Evolutionary conservation across 495 filamentous ascomycete species (phyloP).

Genomic region (Penicillium egyptiacum): DNA sequence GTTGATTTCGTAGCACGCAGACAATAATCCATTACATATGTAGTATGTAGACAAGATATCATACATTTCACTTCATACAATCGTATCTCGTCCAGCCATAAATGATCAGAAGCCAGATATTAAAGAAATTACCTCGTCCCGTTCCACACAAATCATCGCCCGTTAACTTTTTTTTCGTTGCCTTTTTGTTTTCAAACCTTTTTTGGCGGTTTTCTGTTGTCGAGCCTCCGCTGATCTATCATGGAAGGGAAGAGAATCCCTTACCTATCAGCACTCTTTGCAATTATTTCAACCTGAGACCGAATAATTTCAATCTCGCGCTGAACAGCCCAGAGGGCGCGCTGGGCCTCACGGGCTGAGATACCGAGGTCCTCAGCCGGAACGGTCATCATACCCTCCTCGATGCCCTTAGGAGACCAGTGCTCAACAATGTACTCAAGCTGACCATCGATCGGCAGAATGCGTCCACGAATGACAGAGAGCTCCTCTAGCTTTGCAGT

Average conservation of each 20-base stretch:
- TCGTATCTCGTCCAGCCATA: neutral
- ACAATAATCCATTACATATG: neutral
- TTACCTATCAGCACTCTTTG: neutral
- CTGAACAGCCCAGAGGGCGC: slow-evolving; percentile 7
- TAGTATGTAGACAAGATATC: neutral
- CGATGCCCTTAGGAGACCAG: slow-evolving; percentile 15
- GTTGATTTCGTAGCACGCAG: neutral
- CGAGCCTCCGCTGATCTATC: neutral
- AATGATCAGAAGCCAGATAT: neutral
- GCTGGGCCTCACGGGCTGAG: slow-evolving; percentile 10
- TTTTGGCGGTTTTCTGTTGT: neutral
- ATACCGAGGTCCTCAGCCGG: neutral
- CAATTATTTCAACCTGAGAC: slow-evolving; percentile 1
- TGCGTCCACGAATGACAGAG: slow-evolving; percentile 6
- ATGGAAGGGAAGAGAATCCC: neutral
- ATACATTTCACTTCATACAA: slow-evolving; percentile 4
- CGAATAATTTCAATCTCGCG: slow-evolving; percentile 9
- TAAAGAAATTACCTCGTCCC: neutral
- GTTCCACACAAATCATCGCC: neutral
- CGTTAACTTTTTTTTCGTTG: neutral
- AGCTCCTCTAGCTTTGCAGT: slow-evolving; percentile 18
- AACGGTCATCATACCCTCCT: neutral
- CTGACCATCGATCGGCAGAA: slow-evolving; percentile 6
- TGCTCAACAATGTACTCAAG: neutral
- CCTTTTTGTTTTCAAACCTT: neutral